phyloP scores from a whole-genome alignment of 2,329 filamentous ascomycete genomes.

The Parasarocladium wereldwijsianum region DNA sequence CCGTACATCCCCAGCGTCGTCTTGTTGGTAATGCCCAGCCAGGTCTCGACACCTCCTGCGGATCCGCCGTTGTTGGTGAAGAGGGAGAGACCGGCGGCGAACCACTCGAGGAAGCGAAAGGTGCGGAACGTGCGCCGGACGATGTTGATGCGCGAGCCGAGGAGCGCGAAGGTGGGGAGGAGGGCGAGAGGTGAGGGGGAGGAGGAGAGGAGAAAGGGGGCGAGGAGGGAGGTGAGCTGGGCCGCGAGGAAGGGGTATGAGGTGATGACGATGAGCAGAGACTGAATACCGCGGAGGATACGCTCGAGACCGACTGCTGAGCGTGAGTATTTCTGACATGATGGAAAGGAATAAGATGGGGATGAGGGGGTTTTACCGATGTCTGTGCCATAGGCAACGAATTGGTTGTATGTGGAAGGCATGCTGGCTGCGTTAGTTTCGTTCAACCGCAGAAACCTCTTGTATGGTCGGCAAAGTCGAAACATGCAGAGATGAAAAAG shows the following conservation, averaged over 20 bases:
- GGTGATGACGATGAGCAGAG: conserved; percentile 31
- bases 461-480: too few relatives aligned
- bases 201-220: conserved; percentile 12
- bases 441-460: too few relatives aligned
- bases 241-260: conserved; percentile 26
- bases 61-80: conserved; percentile 17
- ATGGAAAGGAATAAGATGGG: background rate
- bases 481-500: too few relatives aligned
- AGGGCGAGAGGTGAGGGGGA: conserved; percentile 11
- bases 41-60: conserved; percentile 16
- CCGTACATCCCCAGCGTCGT: conserved; percentile 52
- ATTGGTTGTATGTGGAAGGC: too few relatives aligned
- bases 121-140: conserved; percentile 50
- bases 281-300: conserved; percentile 41
- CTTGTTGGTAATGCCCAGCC: conserved; percentile 40
- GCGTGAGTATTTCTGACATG: conserved; percentile 1
- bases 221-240: conserved; percentile 9
- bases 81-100: conserved; percentile 31
- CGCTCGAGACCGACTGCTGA: conserved; percentile 43
- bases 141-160: conserved; percentile 29
- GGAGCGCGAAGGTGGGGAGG: conserved; percentile 15
- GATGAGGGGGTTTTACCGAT: conserved; percentile 20
- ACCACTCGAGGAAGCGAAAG: conserved; percentile 51
- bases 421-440: too few relatives aligned
- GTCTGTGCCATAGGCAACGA: conserved; percentile 31